A percentile compares a stretch with the other conserved stretches of the same genome.
phyloP scores from a whole-genome alignment of 257 asterid species.

The Capsicum baccatum region DNA sequence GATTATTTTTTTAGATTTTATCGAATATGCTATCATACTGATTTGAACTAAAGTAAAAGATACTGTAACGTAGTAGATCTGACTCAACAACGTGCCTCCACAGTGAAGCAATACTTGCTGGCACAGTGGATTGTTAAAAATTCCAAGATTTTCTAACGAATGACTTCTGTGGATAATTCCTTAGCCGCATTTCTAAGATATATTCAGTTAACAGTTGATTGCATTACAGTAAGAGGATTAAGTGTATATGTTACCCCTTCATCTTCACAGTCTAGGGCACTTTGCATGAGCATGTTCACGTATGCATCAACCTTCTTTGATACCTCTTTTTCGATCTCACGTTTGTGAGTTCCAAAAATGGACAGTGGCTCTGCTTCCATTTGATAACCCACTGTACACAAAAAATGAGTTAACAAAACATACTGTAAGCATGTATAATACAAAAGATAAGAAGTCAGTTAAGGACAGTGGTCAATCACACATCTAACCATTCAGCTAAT shows the following conservation, averaged over 20 bases:
- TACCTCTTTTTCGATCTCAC: conserved; percentile 69
- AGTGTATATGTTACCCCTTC: conserved; percentile 57
- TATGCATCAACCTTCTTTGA: conserved; percentile 56
- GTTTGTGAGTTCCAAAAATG: conserved; percentile 58
- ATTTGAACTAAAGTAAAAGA: neutral
- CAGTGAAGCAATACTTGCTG: neutral
- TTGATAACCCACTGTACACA: conserved; percentile 72
- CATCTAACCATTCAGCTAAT: neutral
- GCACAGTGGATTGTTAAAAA: neutral
- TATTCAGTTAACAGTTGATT: neutral
- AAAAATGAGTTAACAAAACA: neutral
- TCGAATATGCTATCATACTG: neutral
- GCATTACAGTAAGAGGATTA: neutral
- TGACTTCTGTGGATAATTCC: neutral
- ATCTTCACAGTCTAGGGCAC: conserved; percentile 63
- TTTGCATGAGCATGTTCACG: conserved; percentile 51
- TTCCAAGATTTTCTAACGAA: neutral
- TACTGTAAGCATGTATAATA: neutral
- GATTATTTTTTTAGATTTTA: neutral
- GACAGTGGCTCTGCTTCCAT: conserved; percentile 56
- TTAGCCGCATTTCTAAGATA: neutral
- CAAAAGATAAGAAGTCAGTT: neutral
- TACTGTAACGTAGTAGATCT: neutral
- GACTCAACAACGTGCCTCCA: neutral
- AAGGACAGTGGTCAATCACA: neutral